Percentiles rank a stretch among this genome's conserved stretches.
phyloP scores from a whole-genome alignment of 2,329 filamentous ascomycete genomes.

The Tolypocladium tropicale region DNA sequence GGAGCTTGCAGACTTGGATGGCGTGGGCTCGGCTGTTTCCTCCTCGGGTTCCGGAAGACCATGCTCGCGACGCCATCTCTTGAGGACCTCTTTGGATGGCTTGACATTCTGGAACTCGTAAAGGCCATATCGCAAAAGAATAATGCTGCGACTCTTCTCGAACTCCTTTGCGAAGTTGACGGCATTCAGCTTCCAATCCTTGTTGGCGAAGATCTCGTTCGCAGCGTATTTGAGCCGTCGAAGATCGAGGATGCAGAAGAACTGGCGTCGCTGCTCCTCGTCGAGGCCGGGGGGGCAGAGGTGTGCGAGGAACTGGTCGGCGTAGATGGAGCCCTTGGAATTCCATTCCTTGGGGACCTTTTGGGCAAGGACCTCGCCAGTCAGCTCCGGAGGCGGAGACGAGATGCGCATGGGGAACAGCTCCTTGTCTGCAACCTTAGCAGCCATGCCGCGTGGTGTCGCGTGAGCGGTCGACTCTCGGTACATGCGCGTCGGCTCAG shows the following conservation, averaged over 20 bases:
- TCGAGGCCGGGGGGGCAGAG: constrained; percentile 47
- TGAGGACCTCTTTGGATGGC: constrained; percentile 45
- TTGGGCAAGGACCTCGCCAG: constrained; percentile 42
- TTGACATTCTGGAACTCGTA: constrained; percentile 55
- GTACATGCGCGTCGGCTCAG: constrained; percentile 30
- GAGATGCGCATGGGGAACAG: constrained; percentile 50
- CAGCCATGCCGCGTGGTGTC: constrained; percentile 37
- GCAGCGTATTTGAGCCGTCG: constrained; percentile 52
- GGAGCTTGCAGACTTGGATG: constrained; percentile 16
- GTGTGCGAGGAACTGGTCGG: constrained; percentile 47
- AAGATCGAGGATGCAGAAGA: constrained; percentile 53
- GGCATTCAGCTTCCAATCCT: constrained; percentile 54
- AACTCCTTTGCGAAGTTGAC: constrained; percentile 55
- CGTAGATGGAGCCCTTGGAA: constrained; percentile 45
- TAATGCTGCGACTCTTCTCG: constrained; percentile 52
- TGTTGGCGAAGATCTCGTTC: constrained; percentile 48
- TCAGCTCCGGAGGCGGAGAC: constrained; percentile 44
- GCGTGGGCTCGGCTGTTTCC: constrained; percentile 23
- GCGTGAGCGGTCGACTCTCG: constrained; percentile 36
- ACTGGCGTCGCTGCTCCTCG: constrained; percentile 49
- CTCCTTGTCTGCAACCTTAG: constrained; percentile 37
- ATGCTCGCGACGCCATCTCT: constrained; percentile 47
- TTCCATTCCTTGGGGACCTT: constrained; percentile 43
- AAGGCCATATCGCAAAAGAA: constrained; percentile 50
- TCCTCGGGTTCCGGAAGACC: constrained; percentile 41